Evolutionary conservation across 257 asterid genomes (phyloP).

Genomic region (Haberlea rhodopensis): DNA sequence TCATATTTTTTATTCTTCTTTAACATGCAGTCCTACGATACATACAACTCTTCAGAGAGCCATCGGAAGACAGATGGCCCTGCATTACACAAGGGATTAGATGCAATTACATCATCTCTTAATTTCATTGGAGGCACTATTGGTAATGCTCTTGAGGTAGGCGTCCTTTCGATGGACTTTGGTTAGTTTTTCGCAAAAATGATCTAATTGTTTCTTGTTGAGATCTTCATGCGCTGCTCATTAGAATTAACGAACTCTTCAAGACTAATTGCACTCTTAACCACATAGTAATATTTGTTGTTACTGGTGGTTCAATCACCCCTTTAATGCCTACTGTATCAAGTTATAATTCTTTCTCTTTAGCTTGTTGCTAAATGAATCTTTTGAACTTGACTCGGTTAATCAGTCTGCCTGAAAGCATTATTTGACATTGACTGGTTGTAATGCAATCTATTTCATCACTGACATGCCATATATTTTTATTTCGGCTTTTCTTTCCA

Average conservation of each 20-base stretch:
- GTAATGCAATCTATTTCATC: no score
- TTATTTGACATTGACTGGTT: no score
- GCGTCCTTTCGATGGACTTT: conserved; percentile 20
- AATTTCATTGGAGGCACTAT: conserved; percentile 85
- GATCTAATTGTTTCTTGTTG: no score
- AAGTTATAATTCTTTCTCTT: not conserved
- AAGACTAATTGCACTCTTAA: not conserved
- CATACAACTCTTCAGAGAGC: conserved; percentile 42
- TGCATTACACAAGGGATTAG: conserved; percentile 71
- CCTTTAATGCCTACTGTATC: not conserved
- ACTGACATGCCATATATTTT: no score
- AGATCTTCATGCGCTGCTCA: no score
- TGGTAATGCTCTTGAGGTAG: conserved; percentile 95
- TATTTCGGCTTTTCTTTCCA: no score
- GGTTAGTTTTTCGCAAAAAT: not conserved
- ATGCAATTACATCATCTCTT: conserved; percentile 74
- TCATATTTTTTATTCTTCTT: conserved; percentile 9
- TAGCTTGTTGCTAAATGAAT: not conserved
- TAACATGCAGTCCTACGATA: conserved; percentile 44
- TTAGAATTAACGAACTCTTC: no score
- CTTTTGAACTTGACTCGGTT: not conserved
- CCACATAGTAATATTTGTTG: not conserved
- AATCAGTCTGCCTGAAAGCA: not conserved
- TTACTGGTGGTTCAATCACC: not conserved
- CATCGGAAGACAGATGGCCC: conserved; percentile 58